Evolutionary conservation across 106 monocot species (phyloP), one percentile per base, ranked within the genome.

Genomic region (Phalaenopsis equestris): DNA sequence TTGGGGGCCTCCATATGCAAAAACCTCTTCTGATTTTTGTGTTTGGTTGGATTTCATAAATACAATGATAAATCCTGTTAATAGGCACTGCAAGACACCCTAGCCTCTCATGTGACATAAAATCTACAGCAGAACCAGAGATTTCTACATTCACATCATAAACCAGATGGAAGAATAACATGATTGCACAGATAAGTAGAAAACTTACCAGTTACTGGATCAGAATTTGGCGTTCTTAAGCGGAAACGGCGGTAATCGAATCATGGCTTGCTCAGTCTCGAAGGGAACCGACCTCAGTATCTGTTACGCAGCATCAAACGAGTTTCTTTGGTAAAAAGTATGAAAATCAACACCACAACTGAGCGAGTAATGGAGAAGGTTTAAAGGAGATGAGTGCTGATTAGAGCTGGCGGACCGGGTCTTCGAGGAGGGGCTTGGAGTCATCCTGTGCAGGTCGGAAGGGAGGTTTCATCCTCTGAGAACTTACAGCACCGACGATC

Each of bases 231-330:
- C 16, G 6, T 11, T 43, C 61, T 23, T 39, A 38, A 45, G 56
- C 0, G 87, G 90, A 77, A 91, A 85, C 19, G 90, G 89, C 46
- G 95, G 93, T 6, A 88, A 85, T 48, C 89, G 89, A 57, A 97
- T 86, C 82, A 94, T 85, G 1, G 92, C 97, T 81, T 94, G 94
- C 80, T 94, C 97, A n/a, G 90, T 89, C 74, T 94, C 92, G 42
- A 89, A 90, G 6, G 92, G 90, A 68, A 90, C 89, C 55, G 93
- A 92, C 52, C 97, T 88, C 80, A 87, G 45, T 73, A 97, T 97
- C 97, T 97, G 80, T 37, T 49, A 16, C 7, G 42, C 2, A 76
- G 36, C 72, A 73, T 23, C 16, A 30, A 84, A 73, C 11, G 74
- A 75, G 15, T 47, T 38, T 1, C 76, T 23, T 67, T 79, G 41